Conservation (phyloP, 805 yeast species). For the Hanseniaspora hatyaiensis region DNA sequence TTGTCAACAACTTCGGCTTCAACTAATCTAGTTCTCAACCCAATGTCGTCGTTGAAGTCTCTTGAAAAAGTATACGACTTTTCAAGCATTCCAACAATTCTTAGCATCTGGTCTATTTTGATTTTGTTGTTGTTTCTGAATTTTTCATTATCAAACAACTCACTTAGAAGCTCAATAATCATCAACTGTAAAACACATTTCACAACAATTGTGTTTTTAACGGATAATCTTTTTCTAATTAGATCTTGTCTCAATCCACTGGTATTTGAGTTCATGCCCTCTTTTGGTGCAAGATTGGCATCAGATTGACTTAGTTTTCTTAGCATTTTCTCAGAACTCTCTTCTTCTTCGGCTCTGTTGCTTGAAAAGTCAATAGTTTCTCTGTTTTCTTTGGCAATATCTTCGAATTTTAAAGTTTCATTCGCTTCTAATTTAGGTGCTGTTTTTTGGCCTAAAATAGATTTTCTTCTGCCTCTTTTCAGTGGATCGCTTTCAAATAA, state of each 20-base stretch:
- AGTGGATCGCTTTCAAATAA: slow-evolving; percentile 47
- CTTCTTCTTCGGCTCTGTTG: slow-evolving; percentile 19
- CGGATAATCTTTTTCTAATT: slow-evolving; percentile 34
- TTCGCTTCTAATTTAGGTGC: slow-evolving; percentile 15
- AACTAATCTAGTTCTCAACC: slow-evolving; percentile 76
- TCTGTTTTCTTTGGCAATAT: slow-evolving; percentile 27
- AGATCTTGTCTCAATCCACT: slow-evolving; percentile 27
- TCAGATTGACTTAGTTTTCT: slow-evolving; percentile 26
- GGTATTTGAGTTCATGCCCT: neutral
- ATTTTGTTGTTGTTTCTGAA: slow-evolving; percentile 58
- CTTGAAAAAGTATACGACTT: slow-evolving; percentile 72
- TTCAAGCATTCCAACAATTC: slow-evolving; percentile 49
- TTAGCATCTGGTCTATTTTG: slow-evolving; percentile 37
- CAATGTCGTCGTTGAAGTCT: slow-evolving; percentile 78
- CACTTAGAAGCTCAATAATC: slow-evolving; percentile 77
- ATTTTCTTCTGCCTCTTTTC: slow-evolving; percentile 26
- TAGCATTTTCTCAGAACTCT: slow-evolving; percentile 25
- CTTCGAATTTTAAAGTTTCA: slow-evolving; percentile 26
- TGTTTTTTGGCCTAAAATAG: slow-evolving; percentile 10
- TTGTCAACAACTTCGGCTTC: slow-evolving; percentile 86
- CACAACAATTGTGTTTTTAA: slow-evolving; percentile 69
- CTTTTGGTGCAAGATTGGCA: neutral
- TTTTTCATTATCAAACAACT: slow-evolving; percentile 56
- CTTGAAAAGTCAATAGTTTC: slow-evolving; percentile 27
- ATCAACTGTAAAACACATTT: slow-evolving; percentile 84